Evolutionary conservation across 2,329 filamentous ascomycete genomes (phyloP), one percentile per base, ranked within the genome.

Genomic region (Pseudogymnoascus sp.): DNA sequence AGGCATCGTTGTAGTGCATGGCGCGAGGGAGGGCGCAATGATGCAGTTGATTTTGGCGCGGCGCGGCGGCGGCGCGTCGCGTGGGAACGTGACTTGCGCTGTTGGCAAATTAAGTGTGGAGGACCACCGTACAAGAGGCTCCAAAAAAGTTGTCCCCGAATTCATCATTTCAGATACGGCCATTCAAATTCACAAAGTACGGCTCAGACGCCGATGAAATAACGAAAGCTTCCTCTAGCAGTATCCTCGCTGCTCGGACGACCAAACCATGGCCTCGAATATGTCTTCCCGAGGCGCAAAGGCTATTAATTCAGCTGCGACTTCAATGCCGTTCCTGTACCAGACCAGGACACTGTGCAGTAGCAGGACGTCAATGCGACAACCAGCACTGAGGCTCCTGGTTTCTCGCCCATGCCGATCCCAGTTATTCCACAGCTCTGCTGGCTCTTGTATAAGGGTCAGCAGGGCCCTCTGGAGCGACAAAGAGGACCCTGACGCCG

Each of bases 311-410:
- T 63, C 67, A 21, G 67, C 67, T 65, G 70, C 63, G 21, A 83
- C 83, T 5, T 73, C 85, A 12, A 74, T 86, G 4, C 85, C 87
- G 0, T 91, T 91, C 63, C 79, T 92, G 5, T 91, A 91, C 70
- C 86, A 89, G 66, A 91, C 89, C 4, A 78, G 81, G 63, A 90
- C 88, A 0, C 80, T 88, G 33, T 61, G 65, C n/a, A 60, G 61
- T 4, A 35, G 63, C 21, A 36, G 21, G 38, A 38, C 10, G 21
- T 17, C 58, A 39, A 27, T 59, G 35, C 58, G 35, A 59, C 58
- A 41, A 27, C 58, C 38, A 13, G 17, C 58, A 10, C 17, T 59
- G 17, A 38, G 38, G 3, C 33, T 27, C 7, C 5, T 39, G 17
- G 15, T 59, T 31, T 27, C 33, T 59, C 38, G 58, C 17, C 48